A percentile compares a stretch with the other conserved stretches of the same genome.
Evolutionary conservation across 1,139 yeast species (phyloP).

Genomic region (Yamadazyma sp.): DNA sequence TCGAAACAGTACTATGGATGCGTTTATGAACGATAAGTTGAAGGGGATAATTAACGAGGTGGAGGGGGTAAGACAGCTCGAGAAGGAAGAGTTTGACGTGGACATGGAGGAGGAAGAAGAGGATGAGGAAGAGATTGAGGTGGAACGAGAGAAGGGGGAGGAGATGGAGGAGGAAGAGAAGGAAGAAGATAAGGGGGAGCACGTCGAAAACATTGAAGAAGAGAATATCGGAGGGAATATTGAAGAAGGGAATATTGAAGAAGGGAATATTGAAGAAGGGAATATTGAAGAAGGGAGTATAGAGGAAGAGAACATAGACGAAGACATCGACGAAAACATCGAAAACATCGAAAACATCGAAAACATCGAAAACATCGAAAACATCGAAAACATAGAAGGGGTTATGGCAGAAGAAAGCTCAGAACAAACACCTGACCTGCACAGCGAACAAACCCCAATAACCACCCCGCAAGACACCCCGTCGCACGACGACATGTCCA

Average conservation of each 20-base stretch:
- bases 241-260: conserved; percentile 6
- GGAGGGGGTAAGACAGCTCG: conserved; percentile 15
- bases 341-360: too few relatives aligned
- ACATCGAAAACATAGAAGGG: too few relatives aligned
- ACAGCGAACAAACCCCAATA: too few relatives aligned
- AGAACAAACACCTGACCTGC: not conserved
- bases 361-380: too few relatives aligned
- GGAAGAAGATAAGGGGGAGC: conserved; percentile 12
- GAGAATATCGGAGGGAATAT: conserved; percentile 8
- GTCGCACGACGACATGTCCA: too few relatives aligned
- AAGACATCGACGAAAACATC: too few relatives aligned
- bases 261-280: too few relatives aligned
- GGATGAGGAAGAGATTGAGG: conserved; percentile 7
- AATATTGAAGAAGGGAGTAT: too few relatives aligned
- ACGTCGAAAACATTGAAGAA: conserved; percentile 7
- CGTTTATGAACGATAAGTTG: conserved; percentile 36
- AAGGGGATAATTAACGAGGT: conserved; percentile 19
- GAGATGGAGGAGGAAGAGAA: conserved; percentile 3
- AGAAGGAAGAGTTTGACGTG: conserved; percentile 21
- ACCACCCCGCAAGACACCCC: too few relatives aligned
- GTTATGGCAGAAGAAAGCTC: conserved; percentile 5
- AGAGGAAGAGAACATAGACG: too few relatives aligned
- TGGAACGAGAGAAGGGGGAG: conserved; percentile 5
- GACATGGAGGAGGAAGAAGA: conserved; percentile 14
- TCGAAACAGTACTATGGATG: conserved; percentile 37